These are phyloP conservation scores for Pleodorina starrii DNA, from an alignment of 139 green algal species.

Conservation along the genomic window DNA sequence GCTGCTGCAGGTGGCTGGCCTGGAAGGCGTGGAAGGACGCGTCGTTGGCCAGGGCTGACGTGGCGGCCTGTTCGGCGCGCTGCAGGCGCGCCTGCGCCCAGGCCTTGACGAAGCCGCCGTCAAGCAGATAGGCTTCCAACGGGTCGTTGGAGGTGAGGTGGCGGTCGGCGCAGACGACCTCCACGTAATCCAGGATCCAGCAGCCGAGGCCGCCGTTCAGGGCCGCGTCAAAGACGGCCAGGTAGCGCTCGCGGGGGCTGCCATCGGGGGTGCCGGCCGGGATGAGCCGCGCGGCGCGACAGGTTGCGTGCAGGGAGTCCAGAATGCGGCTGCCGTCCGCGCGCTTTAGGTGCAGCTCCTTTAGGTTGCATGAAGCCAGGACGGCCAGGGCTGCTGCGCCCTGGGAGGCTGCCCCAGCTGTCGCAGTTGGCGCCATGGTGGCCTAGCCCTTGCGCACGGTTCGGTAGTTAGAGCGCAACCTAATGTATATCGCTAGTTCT, in stretches of 20 bases:
- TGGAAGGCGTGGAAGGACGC: conserved; percentile 29
- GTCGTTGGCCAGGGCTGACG: conserved; percentile 18
- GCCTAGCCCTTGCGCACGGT: not conserved
- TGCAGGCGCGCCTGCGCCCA: conserved; percentile 45
- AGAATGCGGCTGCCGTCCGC: conserved; percentile 38
- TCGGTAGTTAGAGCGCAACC: too few relatives aligned
- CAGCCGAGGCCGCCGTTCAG: conserved; percentile 58
- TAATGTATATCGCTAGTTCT: too few relatives aligned
- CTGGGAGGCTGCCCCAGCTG: not conserved
- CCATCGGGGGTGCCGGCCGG: not conserved
- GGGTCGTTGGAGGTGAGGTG: conserved; percentile 68
- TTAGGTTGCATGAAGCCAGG: conserved; percentile 6
- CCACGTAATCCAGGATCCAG: conserved; percentile 74
- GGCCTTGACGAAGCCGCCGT: conserved; percentile 70
- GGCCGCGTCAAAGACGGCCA: conserved; percentile 41
- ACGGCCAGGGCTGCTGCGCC: not conserved
- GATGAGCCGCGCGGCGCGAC: not conserved
- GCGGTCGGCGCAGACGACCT: conserved; percentile 64
- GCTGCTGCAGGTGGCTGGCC: conserved; percentile 40
- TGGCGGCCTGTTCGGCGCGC: conserved; percentile 26
- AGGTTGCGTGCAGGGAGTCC: conserved; percentile 19
- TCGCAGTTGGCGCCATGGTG: conserved; percentile 18
- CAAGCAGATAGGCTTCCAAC: conserved; percentile 68
- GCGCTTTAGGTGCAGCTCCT: conserved; percentile 39
- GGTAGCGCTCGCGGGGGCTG: conserved; percentile 25